Evolutionary conservation across 2,329 filamentous ascomycete species (phyloP), one percentile per base, ranked within the genome.

Genomic region (Microdochium bolleyi): DNA sequence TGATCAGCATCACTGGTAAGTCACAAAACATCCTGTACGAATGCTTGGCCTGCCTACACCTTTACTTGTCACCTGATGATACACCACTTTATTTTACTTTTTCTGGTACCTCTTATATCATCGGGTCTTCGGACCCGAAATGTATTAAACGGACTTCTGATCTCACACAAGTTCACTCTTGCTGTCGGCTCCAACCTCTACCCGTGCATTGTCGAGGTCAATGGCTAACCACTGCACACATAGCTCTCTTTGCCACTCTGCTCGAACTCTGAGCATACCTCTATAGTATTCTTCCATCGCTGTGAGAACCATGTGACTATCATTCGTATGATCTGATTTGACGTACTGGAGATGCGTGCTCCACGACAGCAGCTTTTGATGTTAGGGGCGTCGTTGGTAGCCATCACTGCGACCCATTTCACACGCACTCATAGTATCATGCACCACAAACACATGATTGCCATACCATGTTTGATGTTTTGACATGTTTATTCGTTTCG

Each of bases 71-170:
- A 63, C 62, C 80, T 90, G 88, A 92, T 92, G 88, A 92, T 80
- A 83, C 65, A 71, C 70, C 77, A 77, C 73, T 76, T 77, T 74
- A 63, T 69, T 72, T 73, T 72, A 73, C 76, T 75, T 77, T 87
- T 92, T 95, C 89, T 95, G 90, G 90, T 91, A 95, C 90, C 91
- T 95, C 91, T 95, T 94, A 90, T 90, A 83, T 89, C 86, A 94
- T 65, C 62, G 84, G 77, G 78, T 66, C 67, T 74, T 75, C 70
- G 66, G 76, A 73, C 67, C 74, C 78, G 84, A 72, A 88, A 67
- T 92, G 88, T 89, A 89, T 88, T 82, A 77, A 87, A 75, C 76
- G 85, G 86, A 90, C 88, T 89, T 91, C 88, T 92, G 88, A 92
- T 64, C 54, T 60, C 60, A 57, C 55, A 41, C n/a, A n/a, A 49